Evolutionary conservation across 108 stramenopile genomes (phyloP).

Genomic region (Ochromonas danica): DNA sequence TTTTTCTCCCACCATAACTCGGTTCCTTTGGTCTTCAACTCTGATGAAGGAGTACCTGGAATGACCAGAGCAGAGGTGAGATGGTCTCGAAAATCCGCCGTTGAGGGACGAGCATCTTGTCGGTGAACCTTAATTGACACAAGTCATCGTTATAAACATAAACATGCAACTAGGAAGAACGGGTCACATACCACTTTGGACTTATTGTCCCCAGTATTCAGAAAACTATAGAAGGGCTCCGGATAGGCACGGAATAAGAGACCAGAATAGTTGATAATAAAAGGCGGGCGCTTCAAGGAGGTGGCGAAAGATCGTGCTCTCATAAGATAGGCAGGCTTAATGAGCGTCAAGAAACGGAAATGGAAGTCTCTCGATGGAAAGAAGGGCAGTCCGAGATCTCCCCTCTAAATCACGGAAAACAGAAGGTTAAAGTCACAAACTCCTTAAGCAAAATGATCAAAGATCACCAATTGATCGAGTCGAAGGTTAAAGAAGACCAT

Average conservation of each 20-base stretch:
- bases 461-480: slow-evolving; percentile 58
- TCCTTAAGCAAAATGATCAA: neutral
- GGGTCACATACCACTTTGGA: slow-evolving; percentile 48
- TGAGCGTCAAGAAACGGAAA: slow-evolving; percentile 74
- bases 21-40: neutral
- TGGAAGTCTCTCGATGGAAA: slow-evolving; percentile 83
- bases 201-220: slow-evolving; percentile 78
- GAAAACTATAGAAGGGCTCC: slow-evolving; percentile 78
- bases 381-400: slow-evolving; percentile 84
- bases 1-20: neutral
- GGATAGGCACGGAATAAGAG: slow-evolving; percentile 88
- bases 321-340: slow-evolving; percentile 84
- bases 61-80: neutral
- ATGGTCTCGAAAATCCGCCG: neutral
- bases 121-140: neutral
- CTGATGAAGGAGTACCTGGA: neutral
- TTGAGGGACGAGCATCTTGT: neutral
- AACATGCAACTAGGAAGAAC: neutral
- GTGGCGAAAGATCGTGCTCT: slow-evolving; percentile 82
- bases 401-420: slow-evolving; percentile 61
- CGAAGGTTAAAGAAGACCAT: slow-evolving; percentile 88
- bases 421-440: too few relatives aligned
- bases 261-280: slow-evolving; percentile 87
- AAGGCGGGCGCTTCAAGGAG: slow-evolving; percentile 66
- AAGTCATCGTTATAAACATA: neutral